These are phyloP conservation scores for Penicillium sp. DNA, from an alignment of 2,329 filamentous ascomycete species.

Conservation along the genomic window DNA sequence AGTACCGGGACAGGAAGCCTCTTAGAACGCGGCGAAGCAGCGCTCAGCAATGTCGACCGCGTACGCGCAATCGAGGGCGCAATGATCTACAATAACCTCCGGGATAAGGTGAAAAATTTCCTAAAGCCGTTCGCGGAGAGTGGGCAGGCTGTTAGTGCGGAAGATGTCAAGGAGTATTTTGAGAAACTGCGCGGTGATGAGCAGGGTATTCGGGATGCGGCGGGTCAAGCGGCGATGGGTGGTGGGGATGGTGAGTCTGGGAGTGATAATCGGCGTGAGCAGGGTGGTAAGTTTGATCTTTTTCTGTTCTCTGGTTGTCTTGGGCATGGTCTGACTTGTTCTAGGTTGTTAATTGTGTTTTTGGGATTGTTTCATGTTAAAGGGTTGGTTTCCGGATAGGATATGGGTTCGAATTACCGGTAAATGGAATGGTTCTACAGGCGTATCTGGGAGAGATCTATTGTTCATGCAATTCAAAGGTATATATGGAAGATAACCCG, in stretches of 20 bases:
- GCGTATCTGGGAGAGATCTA: no score
- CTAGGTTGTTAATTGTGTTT: slow-evolving; percentile 13
- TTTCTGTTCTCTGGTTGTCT: not conserved
- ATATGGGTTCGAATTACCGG: not conserved
- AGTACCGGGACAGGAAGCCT: slow-evolving; percentile 69
- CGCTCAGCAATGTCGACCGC: slow-evolving; percentile 83
- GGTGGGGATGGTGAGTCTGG: slow-evolving; percentile 26
- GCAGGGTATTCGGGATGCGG: slow-evolving; percentile 60
- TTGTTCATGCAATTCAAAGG: not conserved
- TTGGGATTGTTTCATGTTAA: no score
- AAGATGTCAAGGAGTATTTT: slow-evolving; percentile 96
- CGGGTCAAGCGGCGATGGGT: slow-evolving; percentile 45
- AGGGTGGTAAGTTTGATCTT: slow-evolving; percentile 39
- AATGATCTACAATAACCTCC: slow-evolving; percentile 96
- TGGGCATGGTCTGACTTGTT: not conserved
- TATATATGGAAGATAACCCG: not conserved
- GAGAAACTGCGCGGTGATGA: slow-evolving; percentile 88
- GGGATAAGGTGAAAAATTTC: slow-evolving; percentile 92
- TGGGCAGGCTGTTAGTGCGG: slow-evolving; percentile 78
- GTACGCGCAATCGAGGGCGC: slow-evolving; percentile 92
- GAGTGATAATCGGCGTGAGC: slow-evolving; percentile 39
- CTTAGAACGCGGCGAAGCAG: slow-evolving; percentile 86
- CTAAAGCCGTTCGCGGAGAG: slow-evolving; percentile 90
- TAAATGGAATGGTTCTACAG: no score
- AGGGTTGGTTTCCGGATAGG: no score